Evolutionary conservation across 2,329 filamentous ascomycete genomes (phyloP).

Genomic region (Samsoniella hepiali): DNA sequence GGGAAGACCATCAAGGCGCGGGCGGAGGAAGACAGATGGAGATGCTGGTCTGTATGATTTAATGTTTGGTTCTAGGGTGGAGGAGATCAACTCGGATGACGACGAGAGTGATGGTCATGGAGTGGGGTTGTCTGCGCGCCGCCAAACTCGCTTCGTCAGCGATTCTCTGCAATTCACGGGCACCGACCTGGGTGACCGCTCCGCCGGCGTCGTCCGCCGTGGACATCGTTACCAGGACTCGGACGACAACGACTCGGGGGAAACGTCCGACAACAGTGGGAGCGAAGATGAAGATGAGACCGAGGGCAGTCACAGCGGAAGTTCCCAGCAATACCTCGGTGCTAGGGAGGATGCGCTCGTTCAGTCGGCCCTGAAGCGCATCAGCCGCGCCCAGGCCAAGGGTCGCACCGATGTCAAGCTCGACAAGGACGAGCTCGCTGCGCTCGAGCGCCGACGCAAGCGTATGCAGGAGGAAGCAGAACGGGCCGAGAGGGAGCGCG

Average conservation of each 20-base stretch:
- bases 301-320: constrained; percentile 48
- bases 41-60: constrained; percentile 39
- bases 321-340: constrained; percentile 53
- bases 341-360: constrained; percentile 74
- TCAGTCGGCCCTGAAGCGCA: constrained; percentile 74
- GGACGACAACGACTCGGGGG: constrained; percentile 37
- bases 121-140: constrained; percentile 46
- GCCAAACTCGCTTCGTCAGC: constrained; percentile 52
- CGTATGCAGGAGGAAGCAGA: constrained; percentile 50
- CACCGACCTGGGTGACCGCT: constrained; percentile 49
- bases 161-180: constrained; percentile 61
- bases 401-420: constrained; percentile 79
- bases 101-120: constrained; percentile 54
- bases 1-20: constrained; percentile 99
- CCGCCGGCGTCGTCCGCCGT: constrained; percentile 38
- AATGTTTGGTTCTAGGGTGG: constrained; percentile 46
- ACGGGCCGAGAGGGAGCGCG: constrained; percentile 20
- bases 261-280: constrained; percentile 25
- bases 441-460: constrained; percentile 66
- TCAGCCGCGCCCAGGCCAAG: constrained; percentile 71
- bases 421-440: constrained; percentile 74
- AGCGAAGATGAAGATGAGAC: constrained; percentile 43
- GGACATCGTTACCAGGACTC: constrained; percentile 35
- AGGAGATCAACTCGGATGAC: constrained; percentile 64
- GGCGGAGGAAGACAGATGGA: constrained; percentile 59